Conservation (phyloP, 495 filamentous ascomycete genomes). For the Aspergillus leporis region DNA sequence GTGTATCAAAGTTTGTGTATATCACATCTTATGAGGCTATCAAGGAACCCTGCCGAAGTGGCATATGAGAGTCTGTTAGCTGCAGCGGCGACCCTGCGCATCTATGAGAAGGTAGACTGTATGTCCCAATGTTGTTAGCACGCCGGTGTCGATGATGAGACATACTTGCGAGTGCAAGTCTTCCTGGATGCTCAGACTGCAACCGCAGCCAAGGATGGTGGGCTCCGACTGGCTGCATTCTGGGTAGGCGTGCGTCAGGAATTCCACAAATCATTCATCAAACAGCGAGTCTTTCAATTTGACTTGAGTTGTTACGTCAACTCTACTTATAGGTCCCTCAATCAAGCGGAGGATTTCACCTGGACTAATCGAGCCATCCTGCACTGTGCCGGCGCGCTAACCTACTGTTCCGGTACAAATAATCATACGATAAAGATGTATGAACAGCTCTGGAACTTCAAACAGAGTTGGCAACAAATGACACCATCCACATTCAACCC, state of each 20-base stretch:
- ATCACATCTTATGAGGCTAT: constrained; percentile 21
- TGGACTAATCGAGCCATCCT: constrained; percentile 30
- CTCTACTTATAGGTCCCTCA: constrained; percentile 19
- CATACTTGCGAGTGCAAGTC: constrained; percentile 22
- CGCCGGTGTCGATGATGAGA: constrained; percentile 22
- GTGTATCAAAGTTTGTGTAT: constrained; percentile 33
- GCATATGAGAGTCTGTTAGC: constrained; percentile 30
- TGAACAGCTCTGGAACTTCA: constrained; percentile 8
- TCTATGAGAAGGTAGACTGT: constrained; percentile 37
- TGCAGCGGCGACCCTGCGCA: constrained; percentile 32
- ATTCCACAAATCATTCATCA: constrained; percentile 34
- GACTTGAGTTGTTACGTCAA: constrained; percentile 17
- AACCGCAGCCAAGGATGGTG: constrained; percentile 14
- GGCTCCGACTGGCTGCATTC: constrained; percentile 32
- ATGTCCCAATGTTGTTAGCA: constrained; percentile 10
- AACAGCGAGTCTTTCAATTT: constrained; percentile 27
- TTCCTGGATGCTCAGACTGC: constrained; percentile 19
- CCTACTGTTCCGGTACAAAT: constrained; percentile 30
- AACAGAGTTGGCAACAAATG: constrained; percentile 2
- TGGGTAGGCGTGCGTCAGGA: constrained; percentile 37
- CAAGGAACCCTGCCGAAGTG: constrained; percentile 18
- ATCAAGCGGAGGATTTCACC: constrained; percentile 25
- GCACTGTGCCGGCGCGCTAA: constrained; percentile 24
- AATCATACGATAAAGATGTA: constrained; percentile 7
- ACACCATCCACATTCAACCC: constrained; percentile 19